Base-by-base conservation (phyloP, 192 early-diverging fungal genomes). In the Coemansia sp. region DNA sequence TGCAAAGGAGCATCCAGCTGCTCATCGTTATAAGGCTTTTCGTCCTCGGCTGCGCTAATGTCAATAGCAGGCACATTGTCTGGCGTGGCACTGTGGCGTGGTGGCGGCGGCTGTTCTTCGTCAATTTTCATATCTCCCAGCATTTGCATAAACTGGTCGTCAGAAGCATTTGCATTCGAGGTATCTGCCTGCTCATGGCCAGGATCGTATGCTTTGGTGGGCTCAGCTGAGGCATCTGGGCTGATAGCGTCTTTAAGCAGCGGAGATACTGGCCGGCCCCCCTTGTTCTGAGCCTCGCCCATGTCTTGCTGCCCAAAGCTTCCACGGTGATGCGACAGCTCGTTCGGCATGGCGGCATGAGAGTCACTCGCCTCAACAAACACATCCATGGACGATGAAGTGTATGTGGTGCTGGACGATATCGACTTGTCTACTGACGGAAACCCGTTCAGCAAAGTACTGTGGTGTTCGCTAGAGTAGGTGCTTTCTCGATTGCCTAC, bases 331-430 rank as follows among this genome's bases (percentile, higher is more conserved):
- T 12, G 40, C 26, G 38, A 39, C 40, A 39, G 21, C 30, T 44
- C 20, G 23, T 5, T 5, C 12, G 2, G 11, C n/a, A 28, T 36
- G 0, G 28, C 32, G n/a, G 41, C 6, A 26, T 69, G 66, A 12
- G 55, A 21, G 2, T 58, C 60, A 34, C 21, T 59, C 15, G 71
- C 71, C 48, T 67, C 71, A 23, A 74, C 64, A 60, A 74, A 74
- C 40, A 59, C 57, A 15, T 59, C 53, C 31, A 26, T n/a, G 2
- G 40, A 54, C 8, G 40, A 54, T 3, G 44, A 47, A 30, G 45
- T 39, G 37, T 49, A 34, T 39, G 53, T 32, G 21, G 46, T 21
- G 37, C 30, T 43, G 11, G 45, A 47, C 15, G 51, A 50, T 3
- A 17, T 38, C 26, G 53, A 58, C 32, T 49, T 49, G 56, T 47